Conservation (phyloP, 169 alveolate species). For the Plasmodium chabaudi region DNA sequence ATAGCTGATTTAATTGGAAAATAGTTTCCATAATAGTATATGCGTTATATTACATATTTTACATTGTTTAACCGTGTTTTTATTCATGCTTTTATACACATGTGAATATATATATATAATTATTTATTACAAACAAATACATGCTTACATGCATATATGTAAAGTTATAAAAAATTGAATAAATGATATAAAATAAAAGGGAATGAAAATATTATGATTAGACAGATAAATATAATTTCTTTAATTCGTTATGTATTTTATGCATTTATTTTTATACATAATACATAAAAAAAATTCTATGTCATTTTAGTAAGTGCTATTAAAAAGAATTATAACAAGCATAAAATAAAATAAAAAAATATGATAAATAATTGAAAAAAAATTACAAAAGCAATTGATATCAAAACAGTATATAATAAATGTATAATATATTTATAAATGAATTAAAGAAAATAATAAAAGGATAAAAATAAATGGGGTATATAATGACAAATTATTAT, state of each 20-base stretch:
- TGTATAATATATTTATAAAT: neutral
- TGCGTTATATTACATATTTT: slow-evolving; percentile 4
- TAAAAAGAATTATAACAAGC: neutral
- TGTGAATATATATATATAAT: neutral
- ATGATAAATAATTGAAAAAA: neutral
- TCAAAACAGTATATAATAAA: neutral
- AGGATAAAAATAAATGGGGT: neutral
- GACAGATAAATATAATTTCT: slow-evolving; percentile 10
- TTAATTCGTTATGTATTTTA: neutral
- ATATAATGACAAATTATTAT: neutral
- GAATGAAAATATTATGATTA: slow-evolving; percentile 10
- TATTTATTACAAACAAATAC: neutral
- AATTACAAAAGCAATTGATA: neutral
- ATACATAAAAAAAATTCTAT: slow-evolving; percentile 9
- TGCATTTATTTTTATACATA: slow-evolving; percentile 5
- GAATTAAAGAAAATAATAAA: slow-evolving; percentile 1
- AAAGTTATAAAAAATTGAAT: slow-evolving; percentile 1
- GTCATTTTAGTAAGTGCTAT: neutral
- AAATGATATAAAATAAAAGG: neutral
- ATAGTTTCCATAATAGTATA: neutral
- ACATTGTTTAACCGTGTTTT: neutral
- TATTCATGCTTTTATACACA: neutral
- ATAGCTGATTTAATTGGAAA: neutral
- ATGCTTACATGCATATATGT: neutral
- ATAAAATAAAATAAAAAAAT: neutral